phyloP scores from a whole-genome alignment of 1,139 yeast genomes.

The Debaryomyces udenii region DNA sequence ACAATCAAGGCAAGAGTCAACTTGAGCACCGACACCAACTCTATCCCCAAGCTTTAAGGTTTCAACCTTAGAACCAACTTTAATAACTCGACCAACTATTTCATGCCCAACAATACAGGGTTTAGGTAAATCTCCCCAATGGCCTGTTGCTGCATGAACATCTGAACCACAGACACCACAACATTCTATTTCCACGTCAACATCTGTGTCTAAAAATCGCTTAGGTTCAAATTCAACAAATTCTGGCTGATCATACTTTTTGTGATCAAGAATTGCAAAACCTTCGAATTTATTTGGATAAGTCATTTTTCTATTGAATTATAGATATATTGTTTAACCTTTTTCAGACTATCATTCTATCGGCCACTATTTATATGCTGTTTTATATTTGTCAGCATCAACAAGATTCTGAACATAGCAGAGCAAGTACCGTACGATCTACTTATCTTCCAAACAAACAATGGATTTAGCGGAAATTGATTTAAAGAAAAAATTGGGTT shows the following conservation, averaged over 20 bases:
- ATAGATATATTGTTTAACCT: no score
- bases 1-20: slow-evolving; percentile 48
- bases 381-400: no score
- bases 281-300: slow-evolving; percentile 28
- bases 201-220: slow-evolving; percentile 33
- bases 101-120: slow-evolving; percentile 52
- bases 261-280: slow-evolving; percentile 35
- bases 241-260: slow-evolving; percentile 41
- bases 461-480: no score
- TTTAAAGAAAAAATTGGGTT: no score
- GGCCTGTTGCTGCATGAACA: slow-evolving; percentile 43
- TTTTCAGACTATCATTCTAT: no score
- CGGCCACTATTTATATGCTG: no score
- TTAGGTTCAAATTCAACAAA: slow-evolving; percentile 38
- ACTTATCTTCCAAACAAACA: no score
- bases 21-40: slow-evolving; percentile 57
- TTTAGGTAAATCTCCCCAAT: slow-evolving; percentile 37
- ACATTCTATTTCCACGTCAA: slow-evolving; percentile 36
- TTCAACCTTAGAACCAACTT: slow-evolving; percentile 41
- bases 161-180: slow-evolving; percentile 50
- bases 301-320: no score
- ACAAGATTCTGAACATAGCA: no score
- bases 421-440: no score
- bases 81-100: slow-evolving; percentile 48
- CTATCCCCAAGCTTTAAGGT: slow-evolving; percentile 44